Evolutionary conservation across 441 rosid genomes (phyloP).

Genomic region (Populus hybrid): DNA sequence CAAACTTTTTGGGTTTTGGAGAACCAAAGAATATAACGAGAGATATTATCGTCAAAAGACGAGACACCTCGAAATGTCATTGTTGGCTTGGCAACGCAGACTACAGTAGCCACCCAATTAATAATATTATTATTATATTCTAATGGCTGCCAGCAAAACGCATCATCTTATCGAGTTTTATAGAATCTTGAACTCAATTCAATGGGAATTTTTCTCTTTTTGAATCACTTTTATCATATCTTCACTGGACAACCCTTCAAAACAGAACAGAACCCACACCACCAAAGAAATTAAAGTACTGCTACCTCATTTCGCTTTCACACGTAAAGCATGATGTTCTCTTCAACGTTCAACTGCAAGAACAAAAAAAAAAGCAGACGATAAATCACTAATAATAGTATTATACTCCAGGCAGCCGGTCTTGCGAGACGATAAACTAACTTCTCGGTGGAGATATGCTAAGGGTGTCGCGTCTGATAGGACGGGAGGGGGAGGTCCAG

Average conservation of each 20-base stretch:
- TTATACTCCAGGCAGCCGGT: background rate
- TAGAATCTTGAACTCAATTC: conserved; percentile 14
- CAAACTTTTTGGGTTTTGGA: conserved; percentile 11
- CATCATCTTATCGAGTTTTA: conserved; percentile 11
- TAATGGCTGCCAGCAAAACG: conserved; percentile 5
- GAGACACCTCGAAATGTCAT: conserved; percentile 19
- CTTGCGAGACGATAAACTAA: conserved; percentile 9
- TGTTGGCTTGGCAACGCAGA: conserved; percentile 1
- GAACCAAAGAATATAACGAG: conserved; percentile 7
- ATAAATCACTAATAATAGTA: no score
- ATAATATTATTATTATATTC: conserved; percentile 11
- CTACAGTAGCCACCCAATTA: background rate
- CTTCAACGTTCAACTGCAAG: conserved; percentile 18
- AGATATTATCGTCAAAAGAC: background rate
- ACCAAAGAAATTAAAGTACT: background rate
- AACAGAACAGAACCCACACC: background rate
- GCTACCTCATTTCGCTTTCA: conserved; percentile 1
- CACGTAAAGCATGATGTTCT: conserved; percentile 14
- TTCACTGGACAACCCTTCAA: background rate
- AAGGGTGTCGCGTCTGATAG: conserved; percentile 23
- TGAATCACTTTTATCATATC: conserved; percentile 8
- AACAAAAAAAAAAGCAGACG: background rate
- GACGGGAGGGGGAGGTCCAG: conserved; percentile 28
- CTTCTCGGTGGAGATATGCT: background rate
- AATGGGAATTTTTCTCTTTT: background rate